Percentiles rank a stretch among this genome's conserved stretches.
Evolutionary conservation across 192 early-diverging fungal genomes (phyloP).

Genomic region (Coemansia sp.): DNA sequence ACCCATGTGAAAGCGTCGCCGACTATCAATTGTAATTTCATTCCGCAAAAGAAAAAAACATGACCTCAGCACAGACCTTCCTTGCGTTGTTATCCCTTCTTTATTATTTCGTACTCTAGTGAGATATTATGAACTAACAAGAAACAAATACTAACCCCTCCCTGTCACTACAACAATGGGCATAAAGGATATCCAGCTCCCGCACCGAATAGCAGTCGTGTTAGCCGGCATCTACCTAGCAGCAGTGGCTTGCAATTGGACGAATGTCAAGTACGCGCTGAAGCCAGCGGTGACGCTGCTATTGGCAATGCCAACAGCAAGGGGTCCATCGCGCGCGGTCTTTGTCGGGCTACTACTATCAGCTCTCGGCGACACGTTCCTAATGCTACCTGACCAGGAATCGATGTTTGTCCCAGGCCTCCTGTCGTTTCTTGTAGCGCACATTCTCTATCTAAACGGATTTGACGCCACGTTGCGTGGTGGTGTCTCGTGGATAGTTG

Average conservation of each 20-base stretch:
- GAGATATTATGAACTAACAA: background rate
- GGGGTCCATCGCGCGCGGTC: background rate
- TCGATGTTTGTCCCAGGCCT: slow-evolving; percentile 44
- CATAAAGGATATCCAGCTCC: background rate
- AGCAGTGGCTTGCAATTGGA: slow-evolving; percentile 19
- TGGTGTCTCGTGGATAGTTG: slow-evolving; percentile 21
- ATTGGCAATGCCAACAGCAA: slow-evolving; percentile 25
- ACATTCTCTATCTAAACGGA: slow-evolving; percentile 26
- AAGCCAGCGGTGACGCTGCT: slow-evolving; percentile 47
- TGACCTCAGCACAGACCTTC: background rate
- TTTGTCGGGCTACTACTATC: slow-evolving; percentile 39
- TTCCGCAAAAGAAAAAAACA: background rate
- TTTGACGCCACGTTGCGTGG: slow-evolving; percentile 14
- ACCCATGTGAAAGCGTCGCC: background rate
- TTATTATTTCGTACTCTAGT: background rate
- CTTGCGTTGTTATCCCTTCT: slow-evolving; percentile 1
- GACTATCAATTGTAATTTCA: background rate
- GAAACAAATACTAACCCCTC: background rate
- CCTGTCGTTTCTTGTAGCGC: slow-evolving; percentile 40
- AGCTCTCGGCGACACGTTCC: slow-evolving; percentile 30
- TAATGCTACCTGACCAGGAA: slow-evolving; percentile 34
- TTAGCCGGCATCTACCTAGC: slow-evolving; percentile 25
- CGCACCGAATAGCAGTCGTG: slow-evolving; percentile 14
- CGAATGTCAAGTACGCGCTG: slow-evolving; percentile 26
- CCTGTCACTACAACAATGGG: background rate